Base-by-base conservation (phyloP, 106 monocot genomes). In the Platanthera zijinensis region DNA sequence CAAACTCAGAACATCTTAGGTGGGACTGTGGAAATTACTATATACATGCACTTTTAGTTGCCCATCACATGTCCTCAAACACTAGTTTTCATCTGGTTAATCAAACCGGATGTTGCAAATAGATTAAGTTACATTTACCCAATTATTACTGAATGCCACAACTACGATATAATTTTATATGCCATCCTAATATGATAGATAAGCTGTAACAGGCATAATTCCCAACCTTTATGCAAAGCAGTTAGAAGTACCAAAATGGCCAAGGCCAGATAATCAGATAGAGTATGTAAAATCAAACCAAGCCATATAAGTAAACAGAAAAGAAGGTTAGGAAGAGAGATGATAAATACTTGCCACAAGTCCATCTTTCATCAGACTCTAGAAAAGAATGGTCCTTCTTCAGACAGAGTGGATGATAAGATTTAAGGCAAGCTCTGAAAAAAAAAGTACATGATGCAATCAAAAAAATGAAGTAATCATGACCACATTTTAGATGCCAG, bases 361-460 rank as follows among this genome's bases (percentile, higher is more conserved):
- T 80, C 86, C 86, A 94, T 4, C 72, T 45, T 48, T 85, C 78
- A 52, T 78, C 71, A 10, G 82, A 72, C 77, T 84, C 85, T 25
- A 88, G 51, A 85, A 94, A 85, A 22, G 78, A 81, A 32, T 53
- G 50, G 69, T 88, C 84, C 85, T 85, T 90, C 50, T 57, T 77
- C 75, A 89, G 76, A 72, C 94, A 94, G 6, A 81, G 28, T 66
- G 84, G 82, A 84, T 94, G 94, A 74, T 90, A 94, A 21, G 85
- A 84, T 74, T 94, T 94, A 69, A 88, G 82, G 63, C 94, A 94
- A 59, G 81, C 84, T 64, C 94, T 94, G 80, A 5, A 73, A 77
- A 75, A 63, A 25, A 56, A 9, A 32, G 74, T 57, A 78, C 21
- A 5, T 64, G 6, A n/a, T 66, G 18, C 6, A 28, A 51, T 52